Base-by-base conservation (phyloP, 768 basidiomycete species). In the Butyriboletus loyo region DNA sequence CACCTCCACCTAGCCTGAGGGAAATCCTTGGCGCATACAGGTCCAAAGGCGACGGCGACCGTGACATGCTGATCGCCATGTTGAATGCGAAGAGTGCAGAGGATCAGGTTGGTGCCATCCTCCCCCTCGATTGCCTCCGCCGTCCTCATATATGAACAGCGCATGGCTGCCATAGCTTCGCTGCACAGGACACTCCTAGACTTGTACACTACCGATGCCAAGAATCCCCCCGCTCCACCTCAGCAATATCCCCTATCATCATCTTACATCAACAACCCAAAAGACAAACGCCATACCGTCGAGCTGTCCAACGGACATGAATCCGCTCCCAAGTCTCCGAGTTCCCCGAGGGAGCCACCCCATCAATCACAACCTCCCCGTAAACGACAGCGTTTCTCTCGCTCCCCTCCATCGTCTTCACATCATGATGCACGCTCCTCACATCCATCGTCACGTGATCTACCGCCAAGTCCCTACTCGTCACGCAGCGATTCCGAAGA, bases 71-170 rank as follows among this genome's bases (percentile, higher is more conserved):
- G 21, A 78, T 96, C 32, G 83, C 91, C 59, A 89, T 97, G 80
- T 77, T 97, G 45, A 92, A 88, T 54, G 92, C 93, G 64, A 97
- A 97, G 75, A 81, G 85, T 41, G 87, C 94, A 13, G 94, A 97
- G 68, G 94, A 97, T 66, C 89, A 96, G 81, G 92, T 91, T 58
- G 37, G 82, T 63, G 25, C 25, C 38, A 17, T 30, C 55, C 31
- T 46, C 46, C 52, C 46, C 50, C 40, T 48, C 50, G 45, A 34
- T 54, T 46, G 37, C 28, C 27, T 11, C 10, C 35, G 5, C 24
- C 36, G 21, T 50, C 24, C 55, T 66, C 34, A 67, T 28, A 2
- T 17, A 7, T 30, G 14, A 27, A 40, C 61, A 91, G 87, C 84
- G 89, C 46, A 72, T 89, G 42, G 85, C 89, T 15, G 82, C 89